These are phyloP conservation scores for Calocybe indica DNA, from an alignment of 768 basidiomycete genomes.

Conservation along the genomic window DNA sequence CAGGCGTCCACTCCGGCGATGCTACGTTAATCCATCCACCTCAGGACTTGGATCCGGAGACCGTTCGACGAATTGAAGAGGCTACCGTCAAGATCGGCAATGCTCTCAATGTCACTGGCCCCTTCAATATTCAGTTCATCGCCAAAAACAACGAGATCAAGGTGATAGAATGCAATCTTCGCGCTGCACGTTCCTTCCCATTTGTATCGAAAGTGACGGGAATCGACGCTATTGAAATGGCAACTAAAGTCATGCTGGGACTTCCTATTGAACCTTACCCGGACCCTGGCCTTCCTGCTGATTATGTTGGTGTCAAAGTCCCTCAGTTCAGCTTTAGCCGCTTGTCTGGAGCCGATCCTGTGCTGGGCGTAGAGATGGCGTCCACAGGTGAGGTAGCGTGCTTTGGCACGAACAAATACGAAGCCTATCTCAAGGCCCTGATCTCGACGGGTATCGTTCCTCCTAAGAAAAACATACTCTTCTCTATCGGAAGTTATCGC, in stretches of 20 bases:
- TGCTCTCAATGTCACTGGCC: slow-evolving; percentile 95
- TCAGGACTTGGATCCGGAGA: slow-evolving; percentile 95
- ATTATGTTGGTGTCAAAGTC: slow-evolving; percentile 98
- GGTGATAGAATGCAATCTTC: slow-evolving; percentile 98
- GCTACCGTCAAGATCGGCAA: slow-evolving; percentile 97
- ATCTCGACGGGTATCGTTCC: slow-evolving; percentile 93
- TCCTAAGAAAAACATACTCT: slow-evolving; percentile 96
- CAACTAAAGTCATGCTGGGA: slow-evolving; percentile 97
- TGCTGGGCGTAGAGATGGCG: slow-evolving; percentile 99
- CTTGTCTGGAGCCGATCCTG: slow-evolving; percentile 93
- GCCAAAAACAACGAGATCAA: slow-evolving; percentile 99
- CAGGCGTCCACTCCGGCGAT: slow-evolving; percentile 98
- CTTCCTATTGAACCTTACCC: slow-evolving; percentile 89
- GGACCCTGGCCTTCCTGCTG: slow-evolving; percentile 75
- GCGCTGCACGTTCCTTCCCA: slow-evolving; percentile 96
- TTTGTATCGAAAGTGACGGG: slow-evolving; percentile 99
- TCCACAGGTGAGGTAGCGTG: slow-evolving; percentile 99
- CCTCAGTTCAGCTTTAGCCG: slow-evolving; percentile 99
- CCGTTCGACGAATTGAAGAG: slow-evolving; percentile 92
- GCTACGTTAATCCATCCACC: slow-evolving; percentile 97
- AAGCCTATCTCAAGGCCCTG: slow-evolving; percentile 95
- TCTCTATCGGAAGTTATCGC: slow-evolving; percentile 94
- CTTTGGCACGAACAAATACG: slow-evolving; percentile 96
- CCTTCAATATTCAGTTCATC: slow-evolving; percentile 99
- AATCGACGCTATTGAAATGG: slow-evolving; percentile 97